A percentile compares a stretch with the other conserved stretches of the same genome.
Conservation (phyloP, 176 grass and related monocot species). For the Ananas comosus region DNA sequence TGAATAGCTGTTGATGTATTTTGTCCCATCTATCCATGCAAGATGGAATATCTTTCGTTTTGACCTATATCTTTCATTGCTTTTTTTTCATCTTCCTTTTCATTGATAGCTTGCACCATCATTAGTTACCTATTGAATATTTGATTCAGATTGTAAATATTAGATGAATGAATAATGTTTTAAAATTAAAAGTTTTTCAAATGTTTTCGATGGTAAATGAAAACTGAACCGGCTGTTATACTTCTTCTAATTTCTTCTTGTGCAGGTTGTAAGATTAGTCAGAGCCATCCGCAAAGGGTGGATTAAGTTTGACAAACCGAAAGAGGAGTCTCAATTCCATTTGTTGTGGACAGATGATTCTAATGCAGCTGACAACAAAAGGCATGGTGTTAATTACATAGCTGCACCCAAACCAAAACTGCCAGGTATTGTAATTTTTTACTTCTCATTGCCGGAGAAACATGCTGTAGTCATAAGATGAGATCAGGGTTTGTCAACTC, state of each 20-base stretch:
- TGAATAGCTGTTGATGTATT: too few species aligned
- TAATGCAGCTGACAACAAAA: conserved; percentile 64
- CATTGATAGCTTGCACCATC: too few species aligned
- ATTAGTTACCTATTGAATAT: too few species aligned
- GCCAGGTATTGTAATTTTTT: conserved; percentile 41
- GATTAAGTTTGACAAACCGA: conserved; percentile 90
- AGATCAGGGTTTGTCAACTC: neutral
- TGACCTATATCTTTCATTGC: too few species aligned
- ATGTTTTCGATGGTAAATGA: neutral
- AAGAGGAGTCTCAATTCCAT: conserved; percentile 54
- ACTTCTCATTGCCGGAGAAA: neutral
- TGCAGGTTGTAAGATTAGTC: conserved; percentile 39
- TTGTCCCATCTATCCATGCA: too few species aligned
- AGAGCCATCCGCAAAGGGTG: conserved; percentile 89
- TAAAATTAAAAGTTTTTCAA: neutral
- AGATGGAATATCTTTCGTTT: too few species aligned
- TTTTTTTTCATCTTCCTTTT: too few species aligned
- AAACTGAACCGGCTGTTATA: neutral
- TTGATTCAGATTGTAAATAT: neutral
- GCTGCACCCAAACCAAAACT: conserved; percentile 85
- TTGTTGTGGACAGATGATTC: conserved; percentile 88
- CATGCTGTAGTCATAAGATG: neutral
- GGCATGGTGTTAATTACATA: conserved; percentile 83
- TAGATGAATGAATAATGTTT: neutral
- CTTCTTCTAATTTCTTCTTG: conserved; percentile 1